Evolutionary conservation across 2,329 filamentous ascomycete species (phyloP).

Genomic region (Endoconidiophora laricicola): DNA sequence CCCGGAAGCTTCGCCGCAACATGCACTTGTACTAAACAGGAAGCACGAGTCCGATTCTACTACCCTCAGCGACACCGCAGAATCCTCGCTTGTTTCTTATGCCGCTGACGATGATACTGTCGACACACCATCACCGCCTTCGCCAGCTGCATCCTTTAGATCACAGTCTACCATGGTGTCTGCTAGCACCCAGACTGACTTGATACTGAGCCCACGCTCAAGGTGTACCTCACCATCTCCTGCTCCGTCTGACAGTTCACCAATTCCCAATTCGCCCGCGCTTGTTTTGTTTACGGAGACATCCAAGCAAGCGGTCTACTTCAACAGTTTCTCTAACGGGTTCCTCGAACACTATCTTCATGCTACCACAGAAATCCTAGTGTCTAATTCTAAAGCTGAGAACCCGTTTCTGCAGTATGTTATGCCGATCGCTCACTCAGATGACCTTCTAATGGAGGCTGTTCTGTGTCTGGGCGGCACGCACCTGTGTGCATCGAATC

Average conservation of each 20-base stretch:
- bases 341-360: slow-evolving; percentile 12
- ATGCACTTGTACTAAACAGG: no score
- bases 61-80: background rate
- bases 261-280: slow-evolving; percentile 6
- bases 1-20: no score
- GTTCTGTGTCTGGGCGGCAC: slow-evolving; percentile 11
- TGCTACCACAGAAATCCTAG: slow-evolving; percentile 11
- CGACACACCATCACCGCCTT: background rate
- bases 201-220: background rate
- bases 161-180: slow-evolving; percentile 3
- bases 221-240: background rate
- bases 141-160: background rate
- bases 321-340: slow-evolving; percentile 8
- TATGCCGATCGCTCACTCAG: slow-evolving; percentile 11
- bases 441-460: slow-evolving; percentile 11
- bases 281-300: slow-evolving; percentile 3
- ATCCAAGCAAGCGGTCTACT: slow-evolving; percentile 6
- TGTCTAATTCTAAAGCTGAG: slow-evolving; percentile 11
- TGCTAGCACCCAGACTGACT: slow-evolving; percentile 6
- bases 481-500: slow-evolving; percentile 11
- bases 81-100: background rate
- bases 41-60: background rate
- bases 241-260: background rate
- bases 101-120: no score
- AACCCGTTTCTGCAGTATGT: slow-evolving; percentile 12